A percentile compares a stretch with the other conserved stretches of the same genome.
These are phyloP conservation scores for Phanerodontia chrysosporium DNA, from an alignment of 768 basidiomycete genomes.

Conservation along the genomic window DNA sequence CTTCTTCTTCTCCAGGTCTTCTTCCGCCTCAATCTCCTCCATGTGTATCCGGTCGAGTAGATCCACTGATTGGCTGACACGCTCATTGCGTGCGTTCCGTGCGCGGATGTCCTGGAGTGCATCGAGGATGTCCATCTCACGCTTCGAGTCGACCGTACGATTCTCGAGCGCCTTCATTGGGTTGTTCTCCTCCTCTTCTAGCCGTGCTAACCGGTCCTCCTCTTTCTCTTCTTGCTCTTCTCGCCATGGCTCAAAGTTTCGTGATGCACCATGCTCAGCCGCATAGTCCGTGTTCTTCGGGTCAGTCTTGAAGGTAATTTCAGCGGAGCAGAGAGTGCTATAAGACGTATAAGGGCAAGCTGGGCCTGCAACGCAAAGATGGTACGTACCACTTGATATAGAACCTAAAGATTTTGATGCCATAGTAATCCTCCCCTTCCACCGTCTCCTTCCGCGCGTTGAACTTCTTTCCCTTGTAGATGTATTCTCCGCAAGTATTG, in stretches of 20 bases:
- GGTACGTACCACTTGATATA: constrained; percentile 76
- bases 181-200: constrained; percentile 92
- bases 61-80: constrained; percentile 72
- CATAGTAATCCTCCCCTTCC: constrained; percentile 94
- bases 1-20: constrained; percentile 61
- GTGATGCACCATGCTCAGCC: constrained; percentile 94
- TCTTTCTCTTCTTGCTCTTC: constrained; percentile 76
- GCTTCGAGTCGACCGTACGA: constrained; percentile 85
- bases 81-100: constrained; percentile 83
- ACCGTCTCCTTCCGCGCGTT: constrained; percentile 99
- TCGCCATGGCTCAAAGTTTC: constrained; percentile 98
- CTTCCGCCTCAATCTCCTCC: constrained; percentile 75
- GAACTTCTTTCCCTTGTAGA: constrained; percentile 99
- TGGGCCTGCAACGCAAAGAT: neutral
- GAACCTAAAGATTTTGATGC: constrained; percentile 94
- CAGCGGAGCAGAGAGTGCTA: constrained; percentile 92
- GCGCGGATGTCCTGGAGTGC: constrained; percentile 90
- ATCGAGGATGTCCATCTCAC: constrained; percentile 98
- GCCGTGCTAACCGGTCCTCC: constrained; percentile 76
- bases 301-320: constrained; percentile 99
- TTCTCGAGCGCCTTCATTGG: constrained; percentile 97
- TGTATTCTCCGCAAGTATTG: constrained; percentile 96
- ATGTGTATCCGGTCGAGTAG: constrained; percentile 55
- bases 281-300: constrained; percentile 94
- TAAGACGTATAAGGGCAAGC: constrained; percentile 14